Base-by-base conservation (phyloP, 2,329 filamentous ascomycete genomes). In the Alternaria sp. region DNA sequence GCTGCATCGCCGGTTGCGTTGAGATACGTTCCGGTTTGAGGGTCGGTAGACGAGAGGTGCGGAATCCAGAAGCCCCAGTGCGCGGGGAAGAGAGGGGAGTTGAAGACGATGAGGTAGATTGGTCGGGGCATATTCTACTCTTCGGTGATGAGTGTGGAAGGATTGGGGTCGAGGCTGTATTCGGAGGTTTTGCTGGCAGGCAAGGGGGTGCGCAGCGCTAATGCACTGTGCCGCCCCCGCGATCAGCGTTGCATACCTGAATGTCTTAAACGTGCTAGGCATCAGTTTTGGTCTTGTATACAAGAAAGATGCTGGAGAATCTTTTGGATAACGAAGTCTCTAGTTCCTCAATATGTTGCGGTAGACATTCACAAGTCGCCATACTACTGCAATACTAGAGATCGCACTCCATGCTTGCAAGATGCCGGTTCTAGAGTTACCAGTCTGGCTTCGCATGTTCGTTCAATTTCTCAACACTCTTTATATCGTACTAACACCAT, bases 21-120 rank as follows among this genome's bases (percentile, higher is more conserved):
- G 30, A 75, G 67, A 28, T 61, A 60, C 41, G 71, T 75, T 15
- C 73, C 74, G 25, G 63, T 41, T 20, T 44, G 46, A 54, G 55
- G 51, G 5, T 67, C 43, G 30, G 56, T 47, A 8, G 25, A 33
- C 10, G n/a, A 28, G 15, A 5, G 23, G 2, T 28, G 37, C 14
- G 73, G 71, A 26, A 75, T 60, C 66, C 66, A 75, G 23, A 75
- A 25, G n/a, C 53, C 61, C 71, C 69, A 76, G 30, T 76, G 74
- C 20, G 72, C 71, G 30, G 72, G 66, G 33, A 76, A 74, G 18
- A 73, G 61, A 1, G 65, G 67, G 23, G 70, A 70, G 37, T 67
- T 68, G 46, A 64, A 74, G 2, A 74, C 43, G 15, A 72, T 25
- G 25, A 74, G 58, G 41, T 69, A 66, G 23, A 74, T 51, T n/a